A percentile compares a stretch with the other conserved stretches of the same genome.
Evolutionary conservation across 1,284 basidiomycete genomes (phyloP).

Genomic region (Pseudozyma sp.): DNA sequence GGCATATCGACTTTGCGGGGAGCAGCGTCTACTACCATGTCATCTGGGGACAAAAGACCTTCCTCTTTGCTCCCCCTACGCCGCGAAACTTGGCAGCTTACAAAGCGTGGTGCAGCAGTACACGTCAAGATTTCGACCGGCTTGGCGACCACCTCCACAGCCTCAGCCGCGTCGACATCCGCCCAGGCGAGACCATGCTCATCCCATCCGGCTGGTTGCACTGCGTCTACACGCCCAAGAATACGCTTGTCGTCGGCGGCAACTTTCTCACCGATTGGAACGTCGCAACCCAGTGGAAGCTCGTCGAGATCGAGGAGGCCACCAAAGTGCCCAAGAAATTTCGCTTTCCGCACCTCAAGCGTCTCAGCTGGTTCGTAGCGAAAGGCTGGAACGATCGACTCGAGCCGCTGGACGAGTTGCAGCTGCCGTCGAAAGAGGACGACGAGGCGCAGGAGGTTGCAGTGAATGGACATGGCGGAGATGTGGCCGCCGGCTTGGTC

Average conservation of each 20-base stretch:
- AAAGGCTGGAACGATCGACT: slow-evolving; percentile 50
- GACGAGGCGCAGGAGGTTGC: not conserved
- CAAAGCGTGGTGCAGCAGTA: slow-evolving; percentile 78
- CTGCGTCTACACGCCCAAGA: slow-evolving; percentile 89
- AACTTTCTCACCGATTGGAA: slow-evolving; percentile 74
- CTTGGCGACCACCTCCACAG: slow-evolving; percentile 89
- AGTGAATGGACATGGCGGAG: not conserved
- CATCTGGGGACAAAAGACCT: slow-evolving; percentile 75
- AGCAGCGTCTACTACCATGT: slow-evolving; percentile 49
- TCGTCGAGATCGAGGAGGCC: slow-evolving; percentile 89
- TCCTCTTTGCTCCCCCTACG: slow-evolving; percentile 91
- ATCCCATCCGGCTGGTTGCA: slow-evolving; percentile 86
- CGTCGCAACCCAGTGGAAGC: slow-evolving; percentile 74
- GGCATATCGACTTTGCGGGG: slow-evolving; percentile 62
- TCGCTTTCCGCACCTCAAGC: slow-evolving; percentile 78
- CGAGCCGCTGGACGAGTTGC: slow-evolving; percentile 8
- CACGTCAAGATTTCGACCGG: slow-evolving; percentile 87
- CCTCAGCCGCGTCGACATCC: slow-evolving; percentile 84
- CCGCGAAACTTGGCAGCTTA: slow-evolving; percentile 87
- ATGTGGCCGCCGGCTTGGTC: slow-evolving; percentile 3
- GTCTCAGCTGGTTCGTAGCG: slow-evolving; percentile 69
- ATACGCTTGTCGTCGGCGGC: slow-evolving; percentile 94
- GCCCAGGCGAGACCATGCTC: slow-evolving; percentile 87
- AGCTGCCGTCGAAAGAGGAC: not conserved
- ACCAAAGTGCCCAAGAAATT: slow-evolving; percentile 96